A percentile compares a stretch with the other conserved stretches of the same genome.
These are phyloP conservation scores for Alternaria atra DNA, from an alignment of 2,329 filamentous ascomycete genomes.

Conservation along the genomic window DNA sequence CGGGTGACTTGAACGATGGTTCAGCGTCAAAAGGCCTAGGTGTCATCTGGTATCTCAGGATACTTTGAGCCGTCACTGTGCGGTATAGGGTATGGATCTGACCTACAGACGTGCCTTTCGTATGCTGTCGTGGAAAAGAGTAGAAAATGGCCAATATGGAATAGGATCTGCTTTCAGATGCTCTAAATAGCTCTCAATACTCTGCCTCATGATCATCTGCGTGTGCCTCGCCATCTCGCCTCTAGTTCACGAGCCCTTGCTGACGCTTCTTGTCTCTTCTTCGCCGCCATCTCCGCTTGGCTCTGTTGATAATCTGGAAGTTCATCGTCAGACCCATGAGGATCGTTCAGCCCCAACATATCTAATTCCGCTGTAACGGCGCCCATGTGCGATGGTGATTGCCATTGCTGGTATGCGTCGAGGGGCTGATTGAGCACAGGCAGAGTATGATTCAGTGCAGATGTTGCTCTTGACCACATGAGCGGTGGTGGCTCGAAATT, in stretches of 20 bases:
- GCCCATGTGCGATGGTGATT: slow-evolving; percentile 31
- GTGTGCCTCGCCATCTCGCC: slow-evolving; percentile 50
- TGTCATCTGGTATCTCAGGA: not conserved
- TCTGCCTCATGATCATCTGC: slow-evolving; percentile 2
- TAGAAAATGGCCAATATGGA: not conserved
- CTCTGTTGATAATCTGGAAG: slow-evolving; percentile 59
- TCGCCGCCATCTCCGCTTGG: slow-evolving; percentile 56
- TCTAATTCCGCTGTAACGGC: slow-evolving; percentile 44
- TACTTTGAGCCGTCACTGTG: not conserved
- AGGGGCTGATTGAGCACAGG: slow-evolving; percentile 10
- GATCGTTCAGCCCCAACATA: slow-evolving; percentile 42
- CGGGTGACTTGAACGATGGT: not conserved
- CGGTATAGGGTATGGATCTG: not conserved
- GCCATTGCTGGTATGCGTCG: slow-evolving; percentile 25
- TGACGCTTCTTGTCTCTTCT: slow-evolving; percentile 52
- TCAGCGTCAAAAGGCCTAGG: not conserved
- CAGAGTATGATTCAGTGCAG: slow-evolving; percentile 19
- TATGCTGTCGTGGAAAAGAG: not conserved
- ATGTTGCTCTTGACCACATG: slow-evolving; percentile 17
- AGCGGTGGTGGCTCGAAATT: slow-evolving; percentile 32
- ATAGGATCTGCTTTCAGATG: not conserved
- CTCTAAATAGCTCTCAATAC: not conserved
- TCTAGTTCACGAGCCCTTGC: slow-evolving; percentile 57
- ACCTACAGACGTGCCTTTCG: too few species aligned
- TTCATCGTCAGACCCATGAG: slow-evolving; percentile 48